These are phyloP conservation scores for Agrostemma githago DNA, from an alignment of 148 eudicot genomes.

Conservation along the genomic window DNA sequence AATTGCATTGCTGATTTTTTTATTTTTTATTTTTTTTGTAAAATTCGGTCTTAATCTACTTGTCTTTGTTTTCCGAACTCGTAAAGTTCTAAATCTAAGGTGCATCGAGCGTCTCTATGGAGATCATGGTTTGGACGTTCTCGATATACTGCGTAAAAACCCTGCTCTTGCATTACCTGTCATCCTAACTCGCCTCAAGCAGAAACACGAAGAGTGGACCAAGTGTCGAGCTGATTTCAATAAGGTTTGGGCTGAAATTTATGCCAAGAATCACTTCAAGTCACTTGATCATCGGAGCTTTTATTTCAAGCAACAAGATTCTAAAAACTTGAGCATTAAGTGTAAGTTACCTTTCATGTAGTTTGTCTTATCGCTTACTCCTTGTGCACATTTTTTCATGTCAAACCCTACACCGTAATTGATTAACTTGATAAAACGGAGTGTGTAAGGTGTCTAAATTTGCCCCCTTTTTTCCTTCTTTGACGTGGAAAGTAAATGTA, in stretches of 20 bases:
- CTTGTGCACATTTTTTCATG: slow-evolving; percentile 6
- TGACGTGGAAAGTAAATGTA: not conserved
- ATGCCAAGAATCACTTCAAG: slow-evolving; percentile 89
- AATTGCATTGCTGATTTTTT: not conserved
- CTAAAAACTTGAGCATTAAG: slow-evolving; percentile 85
- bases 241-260: slow-evolving; percentile 94
- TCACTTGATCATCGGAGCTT: slow-evolving; percentile 99
- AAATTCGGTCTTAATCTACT: not conserved
- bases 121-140: slow-evolving; percentile 89
- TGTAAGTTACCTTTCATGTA: slow-evolving; percentile 46
- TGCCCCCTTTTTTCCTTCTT: not conserved
- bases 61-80: slow-evolving; percentile 15
- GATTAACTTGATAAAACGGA: not conserved
- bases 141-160: slow-evolving; percentile 76
- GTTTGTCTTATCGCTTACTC: not conserved
- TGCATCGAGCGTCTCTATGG: slow-evolving; percentile 95
- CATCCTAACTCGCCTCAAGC: slow-evolving; percentile 76
- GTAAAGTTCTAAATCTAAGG: slow-evolving; percentile 74
- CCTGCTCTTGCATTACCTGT: slow-evolving; percentile 71
- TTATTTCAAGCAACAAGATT: slow-evolving; percentile 99
- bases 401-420: not conserved
- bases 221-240: slow-evolving; percentile 81
- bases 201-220: slow-evolving; percentile 96
- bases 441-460: no score
- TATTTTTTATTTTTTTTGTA: not conserved